Evolutionary conservation across 768 basidiomycete species (phyloP), one percentile per base, ranked within the genome.

Genomic region (Exidia glandulosa): DNA sequence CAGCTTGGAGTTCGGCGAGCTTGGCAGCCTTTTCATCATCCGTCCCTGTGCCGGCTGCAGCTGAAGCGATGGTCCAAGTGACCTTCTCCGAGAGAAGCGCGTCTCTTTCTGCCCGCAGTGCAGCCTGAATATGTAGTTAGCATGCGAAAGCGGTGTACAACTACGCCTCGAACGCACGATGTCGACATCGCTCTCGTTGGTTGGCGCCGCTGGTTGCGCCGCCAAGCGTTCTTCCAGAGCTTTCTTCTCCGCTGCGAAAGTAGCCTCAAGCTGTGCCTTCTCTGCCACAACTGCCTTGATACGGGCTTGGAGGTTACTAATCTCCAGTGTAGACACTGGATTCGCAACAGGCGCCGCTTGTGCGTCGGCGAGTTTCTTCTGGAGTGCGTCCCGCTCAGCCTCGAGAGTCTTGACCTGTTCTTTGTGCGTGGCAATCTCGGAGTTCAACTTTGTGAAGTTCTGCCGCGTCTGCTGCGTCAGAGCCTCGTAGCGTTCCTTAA

Each of bases 71-170:
- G 30, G 66, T 65, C 78, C 68, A 78, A 25, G 71, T 70, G 59
- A 78, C 77, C 66, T 83, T 87, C 66, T 87, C 86, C 0, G 76
- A 77, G 30, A 85, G 72, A 19, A 90, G 71, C 56, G 73, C 76
- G 65, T 88, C 86, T 56, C 82, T 76, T 69, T 91, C 84, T 48
- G 78, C 76, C 58, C 71, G 76, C 30, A 89, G 69, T 52, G 76
- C 63, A 57, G 78, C 73, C 86, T 5, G 63, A 36, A 19, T 47
- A 25, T 19, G 19, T 19, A n/a, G 65, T 27, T 55, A 63, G 31
- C 54, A 60, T 66, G 63, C n/a, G n/a, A n/a, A n/a, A n/a, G n/a
- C n/a, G n/a, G n/a, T n/a, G n/a, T n/a, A n/a, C n/a, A n/a, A n/a
- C n/a, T n/a, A n/a, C n/a, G n/a, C n/a, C n/a, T n/a, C n/a, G n/a